Evolutionary conservation across 129 eudicot genomes (phyloP), one percentile per base, ranked within the genome.

Genomic region (Pseudognaphalium luteoalbum): DNA sequence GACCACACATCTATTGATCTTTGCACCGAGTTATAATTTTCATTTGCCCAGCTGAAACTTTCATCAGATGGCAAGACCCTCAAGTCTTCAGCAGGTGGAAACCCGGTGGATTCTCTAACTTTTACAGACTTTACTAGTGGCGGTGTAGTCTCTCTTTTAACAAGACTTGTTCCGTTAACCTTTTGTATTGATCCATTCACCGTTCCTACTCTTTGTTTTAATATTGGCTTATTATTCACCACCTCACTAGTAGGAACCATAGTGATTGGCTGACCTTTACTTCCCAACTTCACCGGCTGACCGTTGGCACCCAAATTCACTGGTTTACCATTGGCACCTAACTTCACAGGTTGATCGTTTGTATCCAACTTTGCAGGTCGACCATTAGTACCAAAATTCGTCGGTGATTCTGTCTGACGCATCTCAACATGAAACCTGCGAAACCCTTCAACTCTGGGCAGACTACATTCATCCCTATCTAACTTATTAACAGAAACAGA

Each of bases 1-100:
- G 96, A 86, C 99, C 99, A 95, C 63, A 95, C 94, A 39, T 95
- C 97, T 34, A 91, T 86, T 58, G 83, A 86, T 85, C 99, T 89
- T 75, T 91, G 96, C 35, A 81, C 65, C n/a, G 94, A 87, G 68
- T 89, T 89, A 80, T 91, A 95, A 81, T 91, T 89, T 54, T 95
- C 97, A 70, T 83, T 89, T 15, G 99, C 96, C 97, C 99, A 91
- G 52, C 96, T 89, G 82, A 91, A 95, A 68, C 87, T 87, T 81
- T 86, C 94, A 87, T 91, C 96, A 0, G 92, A 84, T 50, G 99
- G 96, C 70, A 91, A 81, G 76, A 89, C 87, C 81, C 81, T 91
- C 9, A 82, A 83, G 71, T 85, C 89, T 44, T 95, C 96, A 59
- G 84, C 52, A 30, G 90, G 87, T 8, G 86, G 97, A 66, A 95